These are phyloP conservation scores for Lignosus rhinocerotis DNA, from an alignment of 1,284 basidiomycete genomes.

Conservation along the genomic window DNA sequence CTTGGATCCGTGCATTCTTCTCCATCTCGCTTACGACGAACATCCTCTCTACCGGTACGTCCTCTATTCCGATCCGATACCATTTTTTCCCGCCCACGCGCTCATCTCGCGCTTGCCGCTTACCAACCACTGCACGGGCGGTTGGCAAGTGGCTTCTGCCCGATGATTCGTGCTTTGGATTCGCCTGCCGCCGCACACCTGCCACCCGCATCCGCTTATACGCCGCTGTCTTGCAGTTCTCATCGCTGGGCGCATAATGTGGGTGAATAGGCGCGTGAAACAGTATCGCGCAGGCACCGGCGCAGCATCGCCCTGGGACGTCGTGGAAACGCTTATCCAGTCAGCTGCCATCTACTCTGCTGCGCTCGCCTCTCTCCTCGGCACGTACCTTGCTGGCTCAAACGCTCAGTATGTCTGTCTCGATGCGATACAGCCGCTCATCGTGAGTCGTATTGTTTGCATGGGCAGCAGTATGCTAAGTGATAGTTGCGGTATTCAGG, in stretches of 20 bases:
- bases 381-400: slow-evolving; percentile 14
- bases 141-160: not conserved
- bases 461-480: not conserved
- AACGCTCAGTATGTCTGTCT: slow-evolving; percentile 19
- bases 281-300: slow-evolving; percentile 3
- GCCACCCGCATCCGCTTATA: not conserved
- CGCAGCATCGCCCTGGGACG: slow-evolving; percentile 4
- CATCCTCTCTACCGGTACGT: slow-evolving; percentile 12
- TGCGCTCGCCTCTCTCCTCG: slow-evolving; percentile 13
- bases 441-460: slow-evolving; percentile 7
- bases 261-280: slow-evolving; percentile 17
- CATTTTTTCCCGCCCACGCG: not conserved
- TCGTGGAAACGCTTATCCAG: slow-evolving; percentile 18
- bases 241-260: slow-evolving; percentile 14
- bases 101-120: not conserved
- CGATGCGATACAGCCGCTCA: slow-evolving; percentile 16
- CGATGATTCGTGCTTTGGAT: not conserved
- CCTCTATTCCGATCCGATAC: not conserved
- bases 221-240: slow-evolving; percentile 5
- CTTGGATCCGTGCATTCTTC: slow-evolving; percentile 10
- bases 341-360: slow-evolving; percentile 21
- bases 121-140: not conserved
- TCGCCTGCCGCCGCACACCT: too few species aligned
- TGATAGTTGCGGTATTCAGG: slow-evolving; percentile 8
- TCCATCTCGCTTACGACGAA: slow-evolving; percentile 13